A percentile compares a stretch with the other conserved stretches of the same genome.
These are phyloP conservation scores for Copromyces sp. DNA, from an alignment of 495 filamentous ascomycete species.

Conservation along the genomic window DNA sequence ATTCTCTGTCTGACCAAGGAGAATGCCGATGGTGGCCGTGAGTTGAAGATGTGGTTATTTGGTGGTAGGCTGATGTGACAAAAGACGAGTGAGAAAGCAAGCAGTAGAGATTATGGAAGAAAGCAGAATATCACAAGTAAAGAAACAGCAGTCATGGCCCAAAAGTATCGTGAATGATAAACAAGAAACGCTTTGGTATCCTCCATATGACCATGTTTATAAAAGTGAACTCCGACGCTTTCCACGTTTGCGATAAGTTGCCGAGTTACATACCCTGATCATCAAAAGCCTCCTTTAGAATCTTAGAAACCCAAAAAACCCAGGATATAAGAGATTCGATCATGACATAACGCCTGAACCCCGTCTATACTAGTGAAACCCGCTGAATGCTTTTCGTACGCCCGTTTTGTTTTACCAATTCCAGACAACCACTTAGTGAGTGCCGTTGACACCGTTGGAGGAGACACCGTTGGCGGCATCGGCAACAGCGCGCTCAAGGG, in stretches of 20 bases:
- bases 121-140: neutral
- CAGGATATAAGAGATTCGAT: neutral
- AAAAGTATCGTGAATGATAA: neutral
- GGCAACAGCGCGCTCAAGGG: conserved; percentile 63
- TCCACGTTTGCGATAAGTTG: neutral
- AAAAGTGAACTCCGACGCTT: neutral
- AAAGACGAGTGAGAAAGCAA: neutral
- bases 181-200: neutral
- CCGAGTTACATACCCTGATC: neutral
- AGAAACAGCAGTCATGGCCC: neutral
- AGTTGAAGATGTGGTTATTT: neutral
- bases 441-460: conserved; percentile 14
- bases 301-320: neutral
- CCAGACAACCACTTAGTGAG: neutral
- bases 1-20: neutral
- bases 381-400: neutral
- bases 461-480: conserved; percentile 21
- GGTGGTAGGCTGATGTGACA: neutral
- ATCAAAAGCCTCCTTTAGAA: neutral
- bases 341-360: neutral
- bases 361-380: neutral
- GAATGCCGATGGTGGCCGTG: neutral
- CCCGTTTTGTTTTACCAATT: neutral
- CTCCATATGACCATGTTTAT: neutral
- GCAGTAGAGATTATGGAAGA: no score